phyloP scores from a whole-genome alignment of 2,329 filamentous ascomycete species.

The Botryosphaeria agaves region DNA sequence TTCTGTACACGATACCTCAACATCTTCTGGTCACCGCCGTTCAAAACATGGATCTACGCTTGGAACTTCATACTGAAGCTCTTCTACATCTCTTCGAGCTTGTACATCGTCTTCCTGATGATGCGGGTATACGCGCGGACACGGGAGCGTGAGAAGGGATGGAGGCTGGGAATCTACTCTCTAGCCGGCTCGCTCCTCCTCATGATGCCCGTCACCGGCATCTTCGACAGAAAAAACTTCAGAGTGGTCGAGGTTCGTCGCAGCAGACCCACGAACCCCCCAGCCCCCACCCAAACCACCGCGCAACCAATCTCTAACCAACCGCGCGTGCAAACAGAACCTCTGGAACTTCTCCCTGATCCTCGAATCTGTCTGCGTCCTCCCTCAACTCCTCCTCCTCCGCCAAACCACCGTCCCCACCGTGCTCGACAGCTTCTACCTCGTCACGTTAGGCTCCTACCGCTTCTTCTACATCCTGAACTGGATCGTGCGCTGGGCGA shows the following conservation, averaged over 20 bases:
- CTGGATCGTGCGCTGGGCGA: slow-evolving; percentile 61
- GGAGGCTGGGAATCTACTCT: slow-evolving; percentile 67
- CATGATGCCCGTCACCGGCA: slow-evolving; percentile 55
- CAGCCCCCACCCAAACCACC: no score
- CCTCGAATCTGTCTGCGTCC: slow-evolving; percentile 76
- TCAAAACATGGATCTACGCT: slow-evolving; percentile 16
- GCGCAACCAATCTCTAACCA: no score
- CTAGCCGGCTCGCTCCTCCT: slow-evolving; percentile 46
- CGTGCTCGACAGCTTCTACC: slow-evolving; percentile 93
- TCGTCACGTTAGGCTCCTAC: slow-evolving; percentile 73
- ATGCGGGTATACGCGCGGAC: slow-evolving; percentile 71
- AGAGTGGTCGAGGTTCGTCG: slow-evolving; percentile 13
- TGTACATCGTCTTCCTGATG: slow-evolving; percentile 82
- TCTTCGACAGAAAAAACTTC: slow-evolving; percentile 33
- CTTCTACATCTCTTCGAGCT: slow-evolving; percentile 68
- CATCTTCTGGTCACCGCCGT: slow-evolving; percentile 40
- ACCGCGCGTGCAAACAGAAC: slow-evolving; percentile 38
- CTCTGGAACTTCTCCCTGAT: slow-evolving; percentile 81
- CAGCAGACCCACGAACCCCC: no score
- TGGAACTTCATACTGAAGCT: slow-evolving; percentile 80
- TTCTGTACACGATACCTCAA: slow-evolving; percentile 81
- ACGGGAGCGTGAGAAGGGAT: slow-evolving; percentile 80
- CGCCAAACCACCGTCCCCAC: slow-evolving; percentile 92
- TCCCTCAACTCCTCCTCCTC: slow-evolving; percentile 80
- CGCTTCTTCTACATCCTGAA: slow-evolving; percentile 80